Evolutionary conservation across 2,329 filamentous ascomycete species (phyloP), one percentile per base, ranked within the genome.

Genomic region (Talaromyces sp.): DNA sequence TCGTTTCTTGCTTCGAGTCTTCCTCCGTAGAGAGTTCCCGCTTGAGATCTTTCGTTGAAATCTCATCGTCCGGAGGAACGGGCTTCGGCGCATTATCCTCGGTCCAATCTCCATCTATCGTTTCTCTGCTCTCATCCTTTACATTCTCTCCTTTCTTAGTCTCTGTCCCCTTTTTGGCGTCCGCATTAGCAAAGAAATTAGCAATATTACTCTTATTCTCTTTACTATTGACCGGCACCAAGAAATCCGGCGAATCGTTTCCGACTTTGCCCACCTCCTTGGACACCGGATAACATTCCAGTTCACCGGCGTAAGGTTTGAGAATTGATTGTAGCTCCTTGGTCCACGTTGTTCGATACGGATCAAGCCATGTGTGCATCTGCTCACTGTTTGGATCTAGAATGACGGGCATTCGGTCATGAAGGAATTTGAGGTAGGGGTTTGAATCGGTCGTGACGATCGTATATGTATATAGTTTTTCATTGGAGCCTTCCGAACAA

Each of bases 341-440:
- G 2, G 85, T 88, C 93, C 95, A 98, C 64, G 87, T 86, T 23
- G 82, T 80, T 18, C 84, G 83, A 1, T 73, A 77, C 0, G 92
- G 92, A 72, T 97, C 90, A 18, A 98, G 81, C 92, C 92, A 97
- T 4, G 75, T 86, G 60, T 80, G 83, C 71, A 96, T 81, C 11
- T 81, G 84, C 1, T 90, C 83, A 0, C 88, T 91, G 3, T 86
- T 87, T 4, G 90, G 86, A 5, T 97, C 88, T 0, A 99, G 75
- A 33, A 98, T 90, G 5, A 96, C 93, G 0, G 95, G 95, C 95
- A 99, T 99, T 16, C 95, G 88, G 71, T 96, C 89, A 73, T 99
- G 95, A 18, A 99, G 81, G 68, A 96, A 98, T 31, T 82, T 87
- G 56, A 98, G 81, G 73, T 93, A 89, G 66, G 87, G 81, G 70